These are phyloP conservation scores for Macadamia tetraphylla DNA, from an alignment of 164 flowering plant genomes.

Conservation along the genomic window DNA sequence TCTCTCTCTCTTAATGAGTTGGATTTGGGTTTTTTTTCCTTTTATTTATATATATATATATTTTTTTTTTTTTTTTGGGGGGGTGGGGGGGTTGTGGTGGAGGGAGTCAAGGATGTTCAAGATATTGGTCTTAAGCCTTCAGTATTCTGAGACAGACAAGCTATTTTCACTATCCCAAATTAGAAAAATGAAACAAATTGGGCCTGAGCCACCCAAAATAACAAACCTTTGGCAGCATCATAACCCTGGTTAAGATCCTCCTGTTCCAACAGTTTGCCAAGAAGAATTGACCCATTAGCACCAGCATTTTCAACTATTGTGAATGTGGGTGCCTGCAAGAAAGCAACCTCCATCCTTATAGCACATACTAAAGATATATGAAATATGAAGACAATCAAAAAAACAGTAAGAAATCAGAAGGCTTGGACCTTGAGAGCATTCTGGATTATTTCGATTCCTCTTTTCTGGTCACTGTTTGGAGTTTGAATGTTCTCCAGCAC, in stretches of 20 bases:
- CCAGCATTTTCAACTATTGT: slow-evolving; percentile 89
- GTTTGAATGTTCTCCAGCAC: slow-evolving; percentile 59
- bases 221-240: slow-evolving; percentile 87
- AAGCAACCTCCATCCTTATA: slow-evolving; percentile 2
- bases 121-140: too few relatives aligned
- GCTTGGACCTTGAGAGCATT: slow-evolving; percentile 71
- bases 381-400: background rate
- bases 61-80: too few relatives aligned
- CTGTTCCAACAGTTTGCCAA: slow-evolving; percentile 79
- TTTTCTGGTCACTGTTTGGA: slow-evolving; percentile 63
- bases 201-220: background rate
- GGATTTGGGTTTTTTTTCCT: too few relatives aligned
- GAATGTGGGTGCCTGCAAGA: slow-evolving; percentile 55
- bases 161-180: background rate
- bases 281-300: slow-evolving; percentile 56
- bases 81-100: too few relatives aligned
- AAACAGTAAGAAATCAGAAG: slow-evolving; percentile 3
- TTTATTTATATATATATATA: too few relatives aligned
- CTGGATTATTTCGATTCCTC: slow-evolving; percentile 68
- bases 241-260: slow-evolving; percentile 64
- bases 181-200: too few relatives aligned
- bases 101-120: too few relatives aligned
- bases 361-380: background rate
- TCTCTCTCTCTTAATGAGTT: too few relatives aligned
- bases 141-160: too few relatives aligned